Evolutionary conservation across 2,329 filamentous ascomycete genomes (phyloP).

Genomic region (Phoma sp.): DNA sequence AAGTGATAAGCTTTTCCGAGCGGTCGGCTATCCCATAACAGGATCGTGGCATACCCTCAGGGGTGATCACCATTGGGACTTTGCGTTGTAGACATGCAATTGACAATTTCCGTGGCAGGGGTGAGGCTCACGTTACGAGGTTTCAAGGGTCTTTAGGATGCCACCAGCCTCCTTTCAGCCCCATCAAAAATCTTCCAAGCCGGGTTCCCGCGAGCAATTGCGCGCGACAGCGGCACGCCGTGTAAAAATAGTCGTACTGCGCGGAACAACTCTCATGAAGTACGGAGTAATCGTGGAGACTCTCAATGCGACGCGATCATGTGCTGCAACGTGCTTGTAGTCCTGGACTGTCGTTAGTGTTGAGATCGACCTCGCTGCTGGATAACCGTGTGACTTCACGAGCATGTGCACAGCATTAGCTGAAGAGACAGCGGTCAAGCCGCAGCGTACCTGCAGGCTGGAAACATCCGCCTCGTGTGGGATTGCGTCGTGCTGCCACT

Average conservation of each 20-base stretch:
- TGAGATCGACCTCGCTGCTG: not conserved
- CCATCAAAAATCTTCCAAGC: conserved; percentile 15
- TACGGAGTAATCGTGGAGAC: not conserved
- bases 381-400: conserved; percentile 2
- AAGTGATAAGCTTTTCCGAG: conserved; percentile 12
- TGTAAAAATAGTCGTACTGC: conserved; percentile 13
- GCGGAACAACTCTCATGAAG: not conserved
- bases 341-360: not conserved
- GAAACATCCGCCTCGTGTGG: conserved; percentile 12
- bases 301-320: conserved; percentile 1
- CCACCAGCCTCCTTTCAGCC: conserved; percentile 11
- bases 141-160: not conserved
- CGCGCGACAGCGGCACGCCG: conserved; percentile 1
- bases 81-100: conserved; percentile 14
- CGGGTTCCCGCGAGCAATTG: conserved; percentile 1
- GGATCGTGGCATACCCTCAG: conserved; percentile 6
- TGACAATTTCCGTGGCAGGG: conserved; percentile 14
- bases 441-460: not conserved
- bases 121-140: conserved; percentile 1
- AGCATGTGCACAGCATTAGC: conserved; percentile 4
- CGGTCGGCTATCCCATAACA: conserved; percentile 4
- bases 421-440: conserved; percentile 1
- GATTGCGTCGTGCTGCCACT: conserved; percentile 7
- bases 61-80: not conserved
- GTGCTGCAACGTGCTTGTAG: conserved; percentile 3